These are phyloP conservation scores for Setaria viridis DNA, from an alignment of 202 grass and related monocot genomes.

Conservation along the genomic window DNA sequence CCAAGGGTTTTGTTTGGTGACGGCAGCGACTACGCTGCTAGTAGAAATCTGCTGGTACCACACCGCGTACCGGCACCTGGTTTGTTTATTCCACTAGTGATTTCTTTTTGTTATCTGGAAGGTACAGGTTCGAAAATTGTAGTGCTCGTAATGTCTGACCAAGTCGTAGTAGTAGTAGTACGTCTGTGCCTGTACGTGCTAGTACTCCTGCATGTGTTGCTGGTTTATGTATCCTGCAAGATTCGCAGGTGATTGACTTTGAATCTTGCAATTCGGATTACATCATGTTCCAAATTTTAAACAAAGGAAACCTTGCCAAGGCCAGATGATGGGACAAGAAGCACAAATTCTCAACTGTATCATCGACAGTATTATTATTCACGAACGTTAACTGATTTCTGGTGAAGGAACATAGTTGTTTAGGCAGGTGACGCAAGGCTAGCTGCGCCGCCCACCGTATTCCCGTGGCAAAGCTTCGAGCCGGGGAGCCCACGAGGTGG, in stretches of 20 bases:
- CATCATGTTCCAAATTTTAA: neutral
- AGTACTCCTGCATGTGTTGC: neutral
- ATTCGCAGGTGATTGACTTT: neutral
- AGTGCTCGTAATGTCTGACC: neutral
- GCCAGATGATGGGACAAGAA: neutral
- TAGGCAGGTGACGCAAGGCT: slow-evolving; percentile 5
- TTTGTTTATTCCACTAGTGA: neutral
- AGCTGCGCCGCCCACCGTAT: slow-evolving; percentile 19
- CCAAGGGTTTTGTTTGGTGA: neutral
- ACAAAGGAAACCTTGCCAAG: neutral
- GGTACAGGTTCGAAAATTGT: neutral
- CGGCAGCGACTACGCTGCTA: neutral
- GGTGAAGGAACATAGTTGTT: neutral
- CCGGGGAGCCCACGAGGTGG: neutral
- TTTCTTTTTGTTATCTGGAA: neutral
- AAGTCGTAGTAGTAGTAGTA: neutral
- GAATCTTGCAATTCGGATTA: neutral
- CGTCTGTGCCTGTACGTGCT: neutral
- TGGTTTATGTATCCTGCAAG: neutral
- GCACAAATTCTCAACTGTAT: neutral
- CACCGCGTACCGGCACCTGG: neutral
- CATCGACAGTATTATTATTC: neutral
- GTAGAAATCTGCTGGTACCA: neutral
- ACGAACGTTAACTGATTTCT: slow-evolving; percentile 6
- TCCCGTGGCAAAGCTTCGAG: neutral